Conservation (phyloP, 129 eudicot species). For the Solidago caesia region DNA sequence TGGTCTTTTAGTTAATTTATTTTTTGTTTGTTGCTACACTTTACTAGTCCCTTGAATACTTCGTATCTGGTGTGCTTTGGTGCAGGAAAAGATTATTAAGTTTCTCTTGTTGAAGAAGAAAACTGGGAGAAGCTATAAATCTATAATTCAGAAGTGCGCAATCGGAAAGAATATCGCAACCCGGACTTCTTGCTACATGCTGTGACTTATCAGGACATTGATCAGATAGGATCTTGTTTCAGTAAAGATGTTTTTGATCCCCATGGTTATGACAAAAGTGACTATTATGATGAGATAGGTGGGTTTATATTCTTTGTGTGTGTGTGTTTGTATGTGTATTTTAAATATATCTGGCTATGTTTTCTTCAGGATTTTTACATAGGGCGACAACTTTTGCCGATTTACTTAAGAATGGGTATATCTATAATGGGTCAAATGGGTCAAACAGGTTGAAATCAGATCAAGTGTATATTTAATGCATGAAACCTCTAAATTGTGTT, state of each 20-base stretch:
- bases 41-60: neutral
- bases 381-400: too few species aligned
- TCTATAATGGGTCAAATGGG: too few species aligned
- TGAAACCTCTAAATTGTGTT: too few species aligned
- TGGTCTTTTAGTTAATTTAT: neutral
- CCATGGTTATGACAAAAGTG: constrained; percentile 86
- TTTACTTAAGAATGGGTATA: too few species aligned
- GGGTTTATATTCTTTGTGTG: too few species aligned
- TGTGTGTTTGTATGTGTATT: too few species aligned
- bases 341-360: too few species aligned
- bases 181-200: constrained; percentile 95
- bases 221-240: constrained; percentile 94
- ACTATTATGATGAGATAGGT: constrained; percentile 90
- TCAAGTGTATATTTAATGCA: too few species aligned
- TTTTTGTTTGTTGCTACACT: neutral
- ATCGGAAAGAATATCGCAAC: constrained; percentile 88
- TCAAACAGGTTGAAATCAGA: too few species aligned
- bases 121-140: constrained; percentile 77
- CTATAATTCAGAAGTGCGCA: constrained; percentile 90
- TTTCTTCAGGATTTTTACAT: too few species aligned
- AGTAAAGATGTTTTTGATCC: constrained; percentile 92
- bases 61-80: constrained; percentile 3
- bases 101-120: constrained; percentile 62
- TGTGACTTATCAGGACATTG: constrained; percentile 92
- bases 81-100: constrained; percentile 70